Evolutionary conservation across 1,284 basidiomycete species (phyloP).

Genomic region (Puccinia triticina): DNA sequence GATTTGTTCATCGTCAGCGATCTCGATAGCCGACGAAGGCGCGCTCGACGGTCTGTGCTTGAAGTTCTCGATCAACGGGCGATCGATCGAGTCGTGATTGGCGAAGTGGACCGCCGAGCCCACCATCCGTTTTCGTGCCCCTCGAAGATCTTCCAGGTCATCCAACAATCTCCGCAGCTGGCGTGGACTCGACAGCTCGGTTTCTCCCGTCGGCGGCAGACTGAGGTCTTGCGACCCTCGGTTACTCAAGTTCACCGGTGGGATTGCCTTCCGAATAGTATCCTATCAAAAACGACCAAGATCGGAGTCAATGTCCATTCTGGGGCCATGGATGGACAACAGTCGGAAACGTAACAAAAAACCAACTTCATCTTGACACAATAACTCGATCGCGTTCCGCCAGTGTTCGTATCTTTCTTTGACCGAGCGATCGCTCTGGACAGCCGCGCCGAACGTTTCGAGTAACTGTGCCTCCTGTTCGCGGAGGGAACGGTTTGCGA

Average conservation of each 20-base stretch:
- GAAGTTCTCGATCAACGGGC: background rate
- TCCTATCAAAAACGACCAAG: conserved; percentile 8
- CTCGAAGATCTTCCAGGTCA: conserved; percentile 38
- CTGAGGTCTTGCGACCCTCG: background rate
- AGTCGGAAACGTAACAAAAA: background rate
- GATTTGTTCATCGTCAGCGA: conserved; percentile 15
- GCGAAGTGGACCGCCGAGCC: conserved; percentile 3
- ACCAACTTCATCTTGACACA: conserved; percentile 60
- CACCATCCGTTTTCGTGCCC: conserved; percentile 14
- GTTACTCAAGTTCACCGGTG: background rate
- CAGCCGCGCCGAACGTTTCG: conserved; percentile 72
- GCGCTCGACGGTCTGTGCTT: background rate
- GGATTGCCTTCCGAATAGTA: conserved; percentile 35
- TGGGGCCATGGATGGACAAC: too few species aligned
- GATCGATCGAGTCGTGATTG: conserved; percentile 20
- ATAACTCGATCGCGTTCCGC: conserved; percentile 72
- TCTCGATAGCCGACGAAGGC: background rate
- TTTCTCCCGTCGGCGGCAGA: background rate
- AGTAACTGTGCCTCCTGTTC: conserved; percentile 73
- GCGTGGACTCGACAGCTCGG: background rate
- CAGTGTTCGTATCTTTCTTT: conserved; percentile 82
- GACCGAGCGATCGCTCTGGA: conserved; percentile 74
- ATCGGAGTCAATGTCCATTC: background rate
- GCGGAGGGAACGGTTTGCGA: conserved; percentile 75
- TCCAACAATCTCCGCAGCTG: conserved; percentile 39